Evolutionary conservation across 352 stramenopile species (phyloP).

Genomic region (Thalassiosira mediterranea): DNA sequence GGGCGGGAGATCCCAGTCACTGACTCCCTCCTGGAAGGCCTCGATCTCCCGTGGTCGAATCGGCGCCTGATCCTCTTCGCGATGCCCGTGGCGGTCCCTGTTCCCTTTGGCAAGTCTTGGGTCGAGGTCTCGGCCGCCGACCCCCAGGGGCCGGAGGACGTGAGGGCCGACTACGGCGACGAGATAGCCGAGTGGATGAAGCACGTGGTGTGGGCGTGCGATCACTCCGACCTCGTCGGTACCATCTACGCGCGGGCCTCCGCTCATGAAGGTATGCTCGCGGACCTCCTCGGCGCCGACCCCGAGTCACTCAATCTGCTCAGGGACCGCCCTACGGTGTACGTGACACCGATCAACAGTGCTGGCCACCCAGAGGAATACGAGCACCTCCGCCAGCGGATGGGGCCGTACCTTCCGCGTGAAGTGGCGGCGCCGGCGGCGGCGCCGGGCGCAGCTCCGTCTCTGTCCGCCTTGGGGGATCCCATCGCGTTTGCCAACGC

Average conservation of each 20-base stretch:
- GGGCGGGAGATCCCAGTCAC: neutral
- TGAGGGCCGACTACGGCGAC: neutral
- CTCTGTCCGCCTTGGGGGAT: no score
- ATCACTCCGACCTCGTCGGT: neutral
- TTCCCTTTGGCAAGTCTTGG: neutral
- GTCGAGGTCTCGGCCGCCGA: neutral
- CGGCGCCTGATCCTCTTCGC: neutral
- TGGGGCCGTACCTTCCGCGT: neutral
- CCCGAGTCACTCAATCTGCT: neutral
- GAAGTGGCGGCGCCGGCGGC: neutral
- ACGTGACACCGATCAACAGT: neutral
- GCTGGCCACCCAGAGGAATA: neutral
- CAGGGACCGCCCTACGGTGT: neutral
- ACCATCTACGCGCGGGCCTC: neutral
- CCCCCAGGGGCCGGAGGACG: neutral
- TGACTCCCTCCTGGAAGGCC: no score
- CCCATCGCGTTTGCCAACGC: neutral
- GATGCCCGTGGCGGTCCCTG: neutral
- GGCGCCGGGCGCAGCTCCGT: neutral
- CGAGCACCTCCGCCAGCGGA: no score
- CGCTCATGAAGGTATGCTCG: no score
- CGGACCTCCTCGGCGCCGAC: no score
- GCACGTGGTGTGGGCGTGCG: neutral
- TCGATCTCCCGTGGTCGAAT: no score
- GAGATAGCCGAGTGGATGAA: neutral